A percentile compares a stretch with the other conserved stretches of the same genome.
These are phyloP conservation scores for Eimeria acervulina DNA, from an alignment of 169 alveolate species.

Conservation along the genomic window DNA sequence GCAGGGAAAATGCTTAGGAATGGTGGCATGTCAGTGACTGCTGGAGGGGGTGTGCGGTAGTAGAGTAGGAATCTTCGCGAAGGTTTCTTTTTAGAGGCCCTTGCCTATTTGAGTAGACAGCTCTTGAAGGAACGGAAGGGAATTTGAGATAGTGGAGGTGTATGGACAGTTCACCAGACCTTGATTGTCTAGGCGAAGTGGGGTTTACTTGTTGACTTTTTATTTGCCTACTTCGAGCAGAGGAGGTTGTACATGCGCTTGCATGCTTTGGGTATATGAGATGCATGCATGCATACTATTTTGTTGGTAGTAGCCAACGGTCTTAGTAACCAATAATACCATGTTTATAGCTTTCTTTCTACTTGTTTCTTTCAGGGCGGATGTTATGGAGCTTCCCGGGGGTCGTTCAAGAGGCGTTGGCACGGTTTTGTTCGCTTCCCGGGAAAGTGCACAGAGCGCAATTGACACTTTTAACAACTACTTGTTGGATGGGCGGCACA, in stretches of 20 bases:
- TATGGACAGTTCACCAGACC: not conserved
- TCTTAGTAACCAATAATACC: no score
- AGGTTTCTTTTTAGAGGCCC: no score
- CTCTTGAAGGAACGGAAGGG: no score
- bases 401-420: constrained; percentile 86
- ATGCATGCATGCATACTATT: not conserved
- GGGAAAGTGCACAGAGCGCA: constrained; percentile 84
- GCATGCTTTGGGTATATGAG: not conserved
- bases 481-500: constrained; percentile 83
- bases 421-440: constrained; percentile 78
- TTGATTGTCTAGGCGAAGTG: not conserved
- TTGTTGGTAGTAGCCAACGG: not conserved
- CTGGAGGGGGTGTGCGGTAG: no score
- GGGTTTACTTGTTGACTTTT: not conserved
- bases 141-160: no score
- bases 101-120: no score
- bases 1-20: no score
- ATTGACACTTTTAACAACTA: constrained; percentile 75
- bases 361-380: constrained; percentile 66
- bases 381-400: constrained; percentile 81
- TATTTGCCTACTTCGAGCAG: not conserved
- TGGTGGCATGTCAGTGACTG: not conserved
- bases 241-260: not conserved
- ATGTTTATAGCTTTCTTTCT: no score
- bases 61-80: no score